These are phyloP conservation scores for Ceratobasidium sp. DNA, from an alignment of 1,284 basidiomycete species.

Conservation along the genomic window DNA sequence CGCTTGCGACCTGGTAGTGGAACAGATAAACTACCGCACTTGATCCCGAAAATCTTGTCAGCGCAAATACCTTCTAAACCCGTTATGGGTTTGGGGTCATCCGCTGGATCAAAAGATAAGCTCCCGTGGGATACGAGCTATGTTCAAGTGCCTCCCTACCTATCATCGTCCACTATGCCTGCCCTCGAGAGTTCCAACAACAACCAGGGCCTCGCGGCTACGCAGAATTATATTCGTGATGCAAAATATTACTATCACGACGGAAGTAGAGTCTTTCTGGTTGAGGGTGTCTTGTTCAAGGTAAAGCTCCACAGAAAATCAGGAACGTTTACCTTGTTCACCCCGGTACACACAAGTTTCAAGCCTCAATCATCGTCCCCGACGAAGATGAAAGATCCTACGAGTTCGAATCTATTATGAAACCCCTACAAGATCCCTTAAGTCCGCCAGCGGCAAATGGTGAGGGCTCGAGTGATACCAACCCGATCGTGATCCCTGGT, in stretches of 20 bases:
- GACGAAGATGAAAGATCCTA: background rate
- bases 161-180: no score
- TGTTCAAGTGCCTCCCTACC: no score
- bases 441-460: background rate
- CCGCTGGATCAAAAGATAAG: no score
- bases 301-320: background rate
- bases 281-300: slow-evolving; percentile 12
- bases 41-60: no score
- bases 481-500: background rate
- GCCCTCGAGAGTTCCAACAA: no score
- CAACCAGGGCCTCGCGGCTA: no score
- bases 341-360: background rate
- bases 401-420: background rate
- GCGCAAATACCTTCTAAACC: no score
- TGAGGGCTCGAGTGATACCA: background rate
- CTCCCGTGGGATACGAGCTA: no score
- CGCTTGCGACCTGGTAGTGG: no score
- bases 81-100: no score
- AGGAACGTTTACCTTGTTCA: background rate
- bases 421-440: background rate
- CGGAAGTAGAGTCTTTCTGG: slow-evolving; percentile 23
- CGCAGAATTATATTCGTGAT: background rate
- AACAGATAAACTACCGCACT: no score
- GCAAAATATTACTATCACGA: slow-evolving; percentile 4
- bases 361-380: slow-evolving; percentile 18